phyloP scores from a whole-genome alignment of 163 green algal species.

The Scenedesmus sp. region DNA sequence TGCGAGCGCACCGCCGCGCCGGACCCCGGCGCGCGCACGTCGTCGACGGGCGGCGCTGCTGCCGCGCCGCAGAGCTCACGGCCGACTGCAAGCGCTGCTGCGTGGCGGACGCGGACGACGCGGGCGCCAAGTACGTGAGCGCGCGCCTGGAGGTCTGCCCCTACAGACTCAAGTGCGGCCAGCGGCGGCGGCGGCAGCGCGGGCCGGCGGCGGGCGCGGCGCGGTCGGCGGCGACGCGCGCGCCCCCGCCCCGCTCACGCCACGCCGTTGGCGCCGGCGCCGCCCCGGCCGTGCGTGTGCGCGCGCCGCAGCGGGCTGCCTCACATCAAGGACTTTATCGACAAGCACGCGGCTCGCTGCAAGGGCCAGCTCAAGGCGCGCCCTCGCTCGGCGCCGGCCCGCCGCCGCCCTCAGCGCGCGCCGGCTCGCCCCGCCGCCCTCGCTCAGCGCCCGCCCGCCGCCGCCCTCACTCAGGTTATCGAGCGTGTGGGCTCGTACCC shows the following conservation, averaged over 20 bases:
- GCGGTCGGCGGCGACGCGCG: too few relatives aligned
- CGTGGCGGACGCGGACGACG: slow-evolving; percentile 2
- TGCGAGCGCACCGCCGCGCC: too few relatives aligned
- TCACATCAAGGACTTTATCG: slow-evolving; percentile 36
- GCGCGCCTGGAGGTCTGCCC: slow-evolving; percentile 35
- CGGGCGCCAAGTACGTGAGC: slow-evolving; percentile 15
- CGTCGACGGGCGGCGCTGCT: too few relatives aligned
- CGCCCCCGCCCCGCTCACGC: background rate
- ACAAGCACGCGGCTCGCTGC: slow-evolving; percentile 30
- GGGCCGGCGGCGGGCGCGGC: too few relatives aligned
- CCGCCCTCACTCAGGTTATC: background rate
- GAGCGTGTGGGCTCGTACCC: slow-evolving; percentile 16
- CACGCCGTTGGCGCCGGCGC: background rate
- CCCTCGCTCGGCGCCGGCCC: too few relatives aligned
- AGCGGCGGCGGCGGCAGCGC: too few relatives aligned
- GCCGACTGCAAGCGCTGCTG: slow-evolving; percentile 43
- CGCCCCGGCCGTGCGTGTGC: background rate
- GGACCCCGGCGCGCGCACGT: too few relatives aligned
- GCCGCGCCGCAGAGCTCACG: slow-evolving; percentile 6
- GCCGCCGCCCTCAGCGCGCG: too few relatives aligned
- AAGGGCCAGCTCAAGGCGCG: background rate
- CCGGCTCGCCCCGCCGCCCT: too few relatives aligned
- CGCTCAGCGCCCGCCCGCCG: background rate
- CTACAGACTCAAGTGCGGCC: slow-evolving; percentile 33
- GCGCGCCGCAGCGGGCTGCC: slow-evolving; percentile 29